Base-by-base conservation (phyloP, 108 stramenopile species). In the Aurantiochytrium sp. region DNA sequence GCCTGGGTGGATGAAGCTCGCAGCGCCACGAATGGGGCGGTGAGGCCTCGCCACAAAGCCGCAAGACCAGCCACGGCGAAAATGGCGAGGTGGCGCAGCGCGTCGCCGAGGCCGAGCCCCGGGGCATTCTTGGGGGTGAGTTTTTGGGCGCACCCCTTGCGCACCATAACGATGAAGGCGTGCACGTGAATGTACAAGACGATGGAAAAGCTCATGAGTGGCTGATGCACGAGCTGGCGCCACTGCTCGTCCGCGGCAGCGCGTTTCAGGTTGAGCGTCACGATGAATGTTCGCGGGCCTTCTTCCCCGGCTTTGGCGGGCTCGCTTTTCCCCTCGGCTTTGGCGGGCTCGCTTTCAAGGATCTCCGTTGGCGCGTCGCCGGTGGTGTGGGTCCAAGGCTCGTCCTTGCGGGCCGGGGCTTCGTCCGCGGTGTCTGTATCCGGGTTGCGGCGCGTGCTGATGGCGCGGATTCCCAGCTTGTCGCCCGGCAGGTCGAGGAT, bases 181-280 rank as follows among this genome's bases (percentile, higher is more conserved):
- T 81, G 73, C n/a, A 81, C 27, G 30, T 81, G 73, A 81, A 81
- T 81, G 39, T 48, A 41, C 3, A 81, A 24, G 45, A 81, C 73
- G 4, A 81, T 48, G n/a, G 42, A 81, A 48, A 81, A 27, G 0
- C 19, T 81, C 73, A 81, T 41, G 27, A 81, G 39, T 6, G 73
- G 73, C 45, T 81, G 73, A n/a, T 24, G 39, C 8, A 81, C 19
- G 10, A 81, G 45, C 12, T 48, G 42, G 1, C 39, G 73, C 73
- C 73, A 81, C 12, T 42, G 39, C 42, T 81, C 45, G 27, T 17
- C 17, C 0, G 45, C 2, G 17, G 42, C 6, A 27, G 39, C 39
- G 12, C 73, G 73, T 17, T 48, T 12, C n/a, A 81, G 73, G 45
- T 81, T 41, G 27, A 81, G 24, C 6, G 6, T 48, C 10, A 30